Base-by-base conservation (phyloP, 2,329 filamentous ascomycete genomes). In the Alternaria burnsii region DNA sequence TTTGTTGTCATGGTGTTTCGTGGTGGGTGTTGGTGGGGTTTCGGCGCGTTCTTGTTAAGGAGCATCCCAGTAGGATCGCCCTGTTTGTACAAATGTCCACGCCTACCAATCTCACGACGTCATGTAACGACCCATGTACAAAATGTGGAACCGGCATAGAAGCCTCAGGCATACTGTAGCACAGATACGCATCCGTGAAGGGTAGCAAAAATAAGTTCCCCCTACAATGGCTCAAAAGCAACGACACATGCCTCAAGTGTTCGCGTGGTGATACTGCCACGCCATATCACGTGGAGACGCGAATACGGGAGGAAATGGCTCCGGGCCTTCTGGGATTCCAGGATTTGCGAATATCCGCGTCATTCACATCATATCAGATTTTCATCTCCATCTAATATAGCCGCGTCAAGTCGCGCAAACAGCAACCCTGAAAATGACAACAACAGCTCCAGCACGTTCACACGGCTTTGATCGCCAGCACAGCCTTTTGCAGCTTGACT, bases 401-500 rank as follows among this genome's bases (percentile, higher is more conserved):
- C 46, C 40, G 54, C 24, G 30, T 38, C 41, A 14, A 55, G 44
- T 55, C 43, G 30, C 30, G 44, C 38, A 36, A 58, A 32, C 48
- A 46, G 26, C 46, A 40, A 28, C 32, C 30, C 30, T 9, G 24
- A 55, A 55, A 57, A 69, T 61, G 59, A 53, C 57, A 10, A 44
- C 59, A 36, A 58, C 47, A 24, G 32, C 58, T 18, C 30, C 38
- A 51, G 34, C 41, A 43, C 61, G 48, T 32, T 28, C 57, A n/a
- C 51, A 61, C 28, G 56, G 46, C 52, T 53, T 63, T 22, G 52
- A 64, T 46, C 63, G 63, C 34, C 67, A 68, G 42, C 65, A 58
- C 38, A 66, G 63, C 47, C 59, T 70, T 42, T 51, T 70, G 46
- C 62, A 63, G 26, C 65, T 70, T 32, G 68, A 70, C 52, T 70